Evolutionary conservation across 2,329 filamentous ascomycete species (phyloP), one percentile per base, ranked within the genome.

Genomic region (Sclerotiophoma versabilis): DNA sequence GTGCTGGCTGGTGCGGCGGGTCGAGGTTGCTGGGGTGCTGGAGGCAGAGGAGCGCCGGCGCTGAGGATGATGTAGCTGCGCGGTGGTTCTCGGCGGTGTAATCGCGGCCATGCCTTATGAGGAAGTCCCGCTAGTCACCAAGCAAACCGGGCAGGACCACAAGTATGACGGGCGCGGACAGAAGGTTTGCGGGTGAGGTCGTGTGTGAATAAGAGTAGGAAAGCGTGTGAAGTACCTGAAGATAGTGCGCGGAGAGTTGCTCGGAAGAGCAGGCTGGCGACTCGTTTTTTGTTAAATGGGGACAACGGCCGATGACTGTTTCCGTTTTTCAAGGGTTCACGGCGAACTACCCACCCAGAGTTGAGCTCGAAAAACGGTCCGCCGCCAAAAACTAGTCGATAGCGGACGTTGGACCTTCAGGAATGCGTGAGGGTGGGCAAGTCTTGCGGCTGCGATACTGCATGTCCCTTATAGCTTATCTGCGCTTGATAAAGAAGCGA

Each of bases 1-100:
- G 68, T 81, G 80, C 65, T 81, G 78, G 68, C 76, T 74, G 65
- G 72, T 70, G 52, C 66, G 69, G 53, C 68, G 66, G 4, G 50
- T 37, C 46, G 52, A 51, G 55, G 48, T 37, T 51, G 51, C 59
- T 43, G 37, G 42, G 36, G 49, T 50, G 53, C 54, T 43, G 22
- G 64, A 60, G 45, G 60, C 29, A 32, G 66, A 66, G 26, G 69
- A 66, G 49, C 58, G 58, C 20, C 59, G 62, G 30, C 58, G 55
- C 26, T 62, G 49, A 45, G 49, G 51, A 60, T 62, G 44, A 60
- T 60, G 52, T 42, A 57, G 55, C 27, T 59, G 38, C 34, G n/a
- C 37, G 53, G 39, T 43, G 29, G 53, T 49, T 49, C 49, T 61
- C 50, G 62, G 62, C 58, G 60, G 29, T 48, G 58, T 56, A 17